Conservation (phyloP, 306 rosid species). For the Ziziphus jujuba region DNA sequence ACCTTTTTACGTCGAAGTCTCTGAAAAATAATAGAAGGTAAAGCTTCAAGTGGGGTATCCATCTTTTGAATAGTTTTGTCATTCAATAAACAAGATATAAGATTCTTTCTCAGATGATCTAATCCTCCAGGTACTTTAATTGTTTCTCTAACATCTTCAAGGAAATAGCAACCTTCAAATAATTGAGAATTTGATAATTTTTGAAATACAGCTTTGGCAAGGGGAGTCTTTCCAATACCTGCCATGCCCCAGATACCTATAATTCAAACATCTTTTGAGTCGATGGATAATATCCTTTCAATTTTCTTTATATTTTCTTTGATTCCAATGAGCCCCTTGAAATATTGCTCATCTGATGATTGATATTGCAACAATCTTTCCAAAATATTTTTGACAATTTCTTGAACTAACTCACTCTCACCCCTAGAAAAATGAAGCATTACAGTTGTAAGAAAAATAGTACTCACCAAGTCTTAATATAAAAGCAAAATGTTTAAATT, state of each 20-base stretch:
- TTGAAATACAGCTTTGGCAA: slow-evolving; percentile 1
- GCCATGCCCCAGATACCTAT: slow-evolving; percentile 8
- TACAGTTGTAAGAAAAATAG: background rate
- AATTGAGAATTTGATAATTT: background rate
- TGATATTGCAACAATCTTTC: background rate
- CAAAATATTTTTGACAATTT: background rate
- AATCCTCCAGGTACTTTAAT: background rate
- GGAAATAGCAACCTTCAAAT: background rate
- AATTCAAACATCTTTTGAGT: background rate
- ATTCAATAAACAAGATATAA: background rate
- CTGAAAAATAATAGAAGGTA: background rate
- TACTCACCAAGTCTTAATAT: background rate
- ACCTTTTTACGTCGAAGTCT: background rate
- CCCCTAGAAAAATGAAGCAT: background rate
- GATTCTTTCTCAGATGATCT: background rate
- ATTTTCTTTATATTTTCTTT: background rate
- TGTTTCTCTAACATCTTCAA: background rate
- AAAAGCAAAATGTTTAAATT: no score
- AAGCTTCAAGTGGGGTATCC: background rate
- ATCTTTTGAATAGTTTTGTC: background rate
- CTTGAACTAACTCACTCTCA: background rate
- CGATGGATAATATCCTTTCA: background rate
- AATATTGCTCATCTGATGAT: background rate
- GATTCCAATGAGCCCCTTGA: background rate
- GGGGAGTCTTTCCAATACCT: background rate